These are phyloP conservation scores for Spiraea crenata DNA, from an alignment of 331 rosid species.

Conservation along the genomic window DNA sequence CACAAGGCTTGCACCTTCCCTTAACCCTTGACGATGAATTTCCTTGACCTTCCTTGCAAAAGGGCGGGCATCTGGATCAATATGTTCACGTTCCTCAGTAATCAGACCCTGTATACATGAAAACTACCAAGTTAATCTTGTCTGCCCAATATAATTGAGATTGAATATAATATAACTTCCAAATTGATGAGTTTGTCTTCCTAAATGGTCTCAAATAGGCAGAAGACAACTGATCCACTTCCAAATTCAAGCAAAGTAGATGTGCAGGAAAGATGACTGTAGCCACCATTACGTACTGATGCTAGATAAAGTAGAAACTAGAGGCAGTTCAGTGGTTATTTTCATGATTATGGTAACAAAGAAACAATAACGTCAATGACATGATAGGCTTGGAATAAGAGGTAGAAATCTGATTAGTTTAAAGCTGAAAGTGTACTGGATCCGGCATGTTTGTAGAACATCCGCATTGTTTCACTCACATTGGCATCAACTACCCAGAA, in stretches of 20 bases:
- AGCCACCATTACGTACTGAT: not conserved
- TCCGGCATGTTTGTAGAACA: not conserved
- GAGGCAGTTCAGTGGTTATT: not conserved
- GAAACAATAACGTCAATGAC: not conserved
- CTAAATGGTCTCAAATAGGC: not conserved
- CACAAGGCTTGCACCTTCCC: conserved; percentile 89
- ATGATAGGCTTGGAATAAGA: not conserved
- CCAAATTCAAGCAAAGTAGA: not conserved
- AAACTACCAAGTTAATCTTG: conserved; percentile 16
- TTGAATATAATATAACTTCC: not conserved
- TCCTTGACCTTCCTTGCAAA: conserved; percentile 87
- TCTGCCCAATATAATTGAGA: not conserved
- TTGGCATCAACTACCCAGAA: conserved; percentile 98
- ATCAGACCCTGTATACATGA: conserved; percentile 73
- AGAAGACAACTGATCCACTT: not conserved
- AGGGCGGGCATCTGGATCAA: conserved; percentile 87
- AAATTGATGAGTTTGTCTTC: not conserved
- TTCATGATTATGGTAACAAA: not conserved
- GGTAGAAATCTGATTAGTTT: not conserved
- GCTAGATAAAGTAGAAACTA: not conserved
- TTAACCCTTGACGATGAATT: conserved; percentile 81
- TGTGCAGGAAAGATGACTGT: not conserved
- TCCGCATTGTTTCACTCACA: conserved; percentile 36
- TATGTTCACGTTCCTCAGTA: conserved; percentile 74
- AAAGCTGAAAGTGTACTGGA: not conserved